Evolutionary conservation across 495 filamentous ascomycete genomes (phyloP).

Genomic region (Lasiosphaeria miniovina): DNA sequence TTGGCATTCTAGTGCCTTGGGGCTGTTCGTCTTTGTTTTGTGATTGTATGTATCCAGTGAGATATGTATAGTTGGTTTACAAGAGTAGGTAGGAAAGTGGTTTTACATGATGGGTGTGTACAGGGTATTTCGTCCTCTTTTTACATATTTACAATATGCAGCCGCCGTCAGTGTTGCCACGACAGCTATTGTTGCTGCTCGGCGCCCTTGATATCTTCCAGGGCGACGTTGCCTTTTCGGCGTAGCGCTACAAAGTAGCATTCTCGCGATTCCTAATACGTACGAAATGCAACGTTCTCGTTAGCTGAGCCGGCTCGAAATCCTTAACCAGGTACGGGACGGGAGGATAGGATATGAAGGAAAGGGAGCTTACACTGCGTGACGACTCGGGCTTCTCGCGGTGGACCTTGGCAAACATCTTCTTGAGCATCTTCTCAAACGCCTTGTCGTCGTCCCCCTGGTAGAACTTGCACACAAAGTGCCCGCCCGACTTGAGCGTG

Average conservation of each 20-base stretch:
- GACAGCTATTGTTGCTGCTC: not conserved
- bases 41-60: too few relatives aligned
- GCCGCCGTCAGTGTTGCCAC: not conserved
- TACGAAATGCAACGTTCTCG: not conserved
- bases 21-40: too few relatives aligned
- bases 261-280: slow-evolving; percentile 79
- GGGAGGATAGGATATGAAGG: not conserved
- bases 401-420: slow-evolving; percentile 73
- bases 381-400: slow-evolving; percentile 89
- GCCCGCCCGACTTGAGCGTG: slow-evolving; percentile 74
- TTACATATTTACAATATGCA: too few relatives aligned
- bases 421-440: slow-evolving; percentile 67
- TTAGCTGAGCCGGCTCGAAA: not conserved
- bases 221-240: slow-evolving; percentile 48
- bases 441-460: slow-evolving; percentile 80
- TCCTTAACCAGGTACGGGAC: slow-evolving; percentile 1
- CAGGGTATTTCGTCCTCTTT: too few relatives aligned
- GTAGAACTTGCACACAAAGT: slow-evolving; percentile 98
- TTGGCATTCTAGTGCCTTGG: too few relatives aligned
- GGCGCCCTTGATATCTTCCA: slow-evolving; percentile 20
- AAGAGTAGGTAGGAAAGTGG: too few relatives aligned
- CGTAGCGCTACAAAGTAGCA: slow-evolving; percentile 76
- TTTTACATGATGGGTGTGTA: too few relatives aligned
- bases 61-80: too few relatives aligned
- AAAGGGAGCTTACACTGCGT: slow-evolving; percentile 62